Conservation (phyloP, 1,139 yeast genomes). For the Zygosaccharomyces pseudobailii region DNA sequence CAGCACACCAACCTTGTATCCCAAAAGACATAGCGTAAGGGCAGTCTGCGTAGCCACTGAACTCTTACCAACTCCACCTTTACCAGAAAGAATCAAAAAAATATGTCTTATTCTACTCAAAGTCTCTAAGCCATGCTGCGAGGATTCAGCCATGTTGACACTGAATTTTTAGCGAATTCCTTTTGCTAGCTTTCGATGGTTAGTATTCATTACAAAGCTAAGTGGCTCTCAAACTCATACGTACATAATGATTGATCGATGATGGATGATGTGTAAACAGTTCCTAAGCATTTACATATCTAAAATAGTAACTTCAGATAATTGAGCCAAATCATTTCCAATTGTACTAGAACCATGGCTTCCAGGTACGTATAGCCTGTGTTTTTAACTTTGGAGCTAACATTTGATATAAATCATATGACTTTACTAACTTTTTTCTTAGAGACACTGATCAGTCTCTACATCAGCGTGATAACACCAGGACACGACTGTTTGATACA, state of each 20-base stretch:
- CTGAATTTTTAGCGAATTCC: background rate
- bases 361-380: background rate
- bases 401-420: no score
- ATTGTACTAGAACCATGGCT: background rate
- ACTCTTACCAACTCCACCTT: slow-evolving; percentile 98
- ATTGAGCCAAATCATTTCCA: background rate
- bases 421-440: slow-evolving; percentile 2
- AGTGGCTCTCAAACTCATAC: background rate
- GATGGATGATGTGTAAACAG: background rate
- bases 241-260: background rate
- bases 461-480: slow-evolving; percentile 29
- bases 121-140: slow-evolving; percentile 45
- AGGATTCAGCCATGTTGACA: slow-evolving; percentile 11
- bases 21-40: slow-evolving; percentile 61
- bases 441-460: slow-evolving; percentile 14
- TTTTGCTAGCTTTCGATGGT: background rate
- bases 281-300: background rate
- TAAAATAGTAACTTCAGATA: background rate
- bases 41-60: slow-evolving; percentile 94
- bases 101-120: slow-evolving; percentile 67
- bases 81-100: slow-evolving; percentile 78
- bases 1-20: slow-evolving; percentile 80
- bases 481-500: slow-evolving; percentile 33
- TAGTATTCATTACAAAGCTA: background rate
- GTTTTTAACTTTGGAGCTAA: no score